Evolutionary conservation across 1,284 basidiomycete genomes (phyloP), one percentile per base, ranked within the genome.

Genomic region (Ceratobasidium sp.): DNA sequence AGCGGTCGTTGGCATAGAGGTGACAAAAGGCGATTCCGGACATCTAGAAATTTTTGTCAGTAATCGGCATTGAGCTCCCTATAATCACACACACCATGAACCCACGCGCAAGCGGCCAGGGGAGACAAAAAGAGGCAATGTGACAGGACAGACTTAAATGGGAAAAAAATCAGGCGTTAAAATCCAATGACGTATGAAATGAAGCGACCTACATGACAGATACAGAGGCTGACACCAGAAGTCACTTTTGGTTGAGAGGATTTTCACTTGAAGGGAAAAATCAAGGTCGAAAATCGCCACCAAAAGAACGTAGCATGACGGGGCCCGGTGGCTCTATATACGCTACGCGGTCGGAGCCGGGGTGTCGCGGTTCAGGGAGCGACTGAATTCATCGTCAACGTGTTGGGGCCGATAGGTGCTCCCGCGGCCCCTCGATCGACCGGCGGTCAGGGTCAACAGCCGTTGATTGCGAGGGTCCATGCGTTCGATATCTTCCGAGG

Each of bases 391-490:
- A 21, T 21, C 8, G n/a, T 6, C 32, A 57, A 57, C 30, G 34
- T 34, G 53, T 57, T 36, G 53, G 53, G 43, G 30, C 18, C 30
- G 32, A n/a, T n/a, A n/a, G n/a, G n/a, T n/a, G n/a, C n/a, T n/a
- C n/a, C n/a, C n/a, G n/a, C n/a, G n/a, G n/a, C n/a, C n/a, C n/a
- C n/a, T n/a, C n/a, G n/a, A n/a, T n/a, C 18, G 32, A 57, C 34
- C 32, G 53, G 2, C 32, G 10, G 16, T 28, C 50, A 53, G 50
- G 50, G 50, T 53, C 50, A n/a, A n/a, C 28, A 34, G 34, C 32
- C 30, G 32, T 57, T 57, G 53, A 57, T 57, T 57, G 53, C 32
- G 28, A 57, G 53, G 53, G 53, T 30, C 50, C 50, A 10, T n/a
- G 50, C 12, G 8, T 10, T 6, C 26, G 23, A 18, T 9, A 26